A percentile compares a stretch with the other conserved stretches of the same genome.
These are phyloP conservation scores for Halenospora varia DNA, from an alignment of 495 filamentous ascomycete genomes.

Conservation along the genomic window DNA sequence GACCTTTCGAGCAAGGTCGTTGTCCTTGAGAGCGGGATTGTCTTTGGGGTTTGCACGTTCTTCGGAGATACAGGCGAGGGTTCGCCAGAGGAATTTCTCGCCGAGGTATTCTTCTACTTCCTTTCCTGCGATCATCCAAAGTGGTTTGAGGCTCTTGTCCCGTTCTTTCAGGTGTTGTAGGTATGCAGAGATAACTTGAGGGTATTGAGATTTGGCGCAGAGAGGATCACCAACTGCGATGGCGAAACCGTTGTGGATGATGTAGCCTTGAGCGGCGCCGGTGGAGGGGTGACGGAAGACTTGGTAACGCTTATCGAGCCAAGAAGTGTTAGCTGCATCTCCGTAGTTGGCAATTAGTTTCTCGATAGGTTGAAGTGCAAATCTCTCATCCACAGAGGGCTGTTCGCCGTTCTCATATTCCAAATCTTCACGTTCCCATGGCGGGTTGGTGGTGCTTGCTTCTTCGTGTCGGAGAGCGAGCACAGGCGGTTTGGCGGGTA, in stretches of 20 bases:
- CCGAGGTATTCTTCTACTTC: constrained; percentile 71
- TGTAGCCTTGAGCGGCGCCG: constrained; percentile 75
- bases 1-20: constrained; percentile 62
- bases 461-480: constrained; percentile 73
- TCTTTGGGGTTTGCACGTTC: constrained; percentile 65
- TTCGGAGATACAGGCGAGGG: constrained; percentile 77
- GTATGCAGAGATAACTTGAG: constrained; percentile 64
- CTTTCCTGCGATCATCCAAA: constrained; percentile 73
- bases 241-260: constrained; percentile 65
- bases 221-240: constrained; percentile 80
- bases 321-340: constrained; percentile 82
- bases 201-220: constrained; percentile 69
- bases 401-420: constrained; percentile 18
- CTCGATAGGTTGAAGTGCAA: constrained; percentile 65
- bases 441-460: constrained; percentile 61
- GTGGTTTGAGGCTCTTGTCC: constrained; percentile 62
- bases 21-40: constrained; percentile 23
- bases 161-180: constrained; percentile 66
- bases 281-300: constrained; percentile 75
- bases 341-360: constrained; percentile 87
- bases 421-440: constrained; percentile 48
- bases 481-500: constrained; percentile 54
- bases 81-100: constrained; percentile 74
- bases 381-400: constrained; percentile 33
- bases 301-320: constrained; percentile 76